A percentile compares a stretch with the other conserved stretches of the same genome.
These are phyloP conservation scores for Endogone sp. DNA, from an alignment of 192 early-diverging fungal genomes.

Conservation along the genomic window DNA sequence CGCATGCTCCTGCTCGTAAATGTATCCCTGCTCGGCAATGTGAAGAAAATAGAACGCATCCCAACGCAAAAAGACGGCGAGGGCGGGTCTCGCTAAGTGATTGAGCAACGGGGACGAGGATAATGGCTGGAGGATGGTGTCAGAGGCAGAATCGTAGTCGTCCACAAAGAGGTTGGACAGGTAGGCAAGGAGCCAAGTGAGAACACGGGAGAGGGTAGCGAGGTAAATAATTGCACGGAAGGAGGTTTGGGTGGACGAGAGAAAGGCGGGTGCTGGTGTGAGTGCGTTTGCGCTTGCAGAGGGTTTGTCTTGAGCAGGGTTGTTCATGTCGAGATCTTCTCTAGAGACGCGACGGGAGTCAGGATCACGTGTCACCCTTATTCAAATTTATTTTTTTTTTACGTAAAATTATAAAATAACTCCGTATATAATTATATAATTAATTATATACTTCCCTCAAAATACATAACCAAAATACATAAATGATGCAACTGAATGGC, in stretches of 20 bases:
- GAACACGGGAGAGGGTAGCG: not conserved
- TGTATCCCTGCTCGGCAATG: constrained; percentile 73
- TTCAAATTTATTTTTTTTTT: too few species aligned
- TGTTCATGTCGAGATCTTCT: too few species aligned
- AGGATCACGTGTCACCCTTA: too few species aligned
- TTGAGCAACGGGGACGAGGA: not conserved
- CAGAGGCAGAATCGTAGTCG: not conserved
- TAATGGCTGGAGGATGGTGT: not conserved
- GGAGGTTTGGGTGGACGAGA: not conserved
- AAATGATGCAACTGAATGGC: too few species aligned
- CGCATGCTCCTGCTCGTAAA: constrained; percentile 85
- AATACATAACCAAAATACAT: too few species aligned
- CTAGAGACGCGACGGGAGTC: too few species aligned
- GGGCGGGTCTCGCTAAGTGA: not conserved
- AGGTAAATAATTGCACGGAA: not conserved
- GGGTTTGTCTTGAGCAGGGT: too few species aligned
- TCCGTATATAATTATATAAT: too few species aligned
- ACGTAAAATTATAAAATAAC: too few species aligned
- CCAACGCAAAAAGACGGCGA: constrained; percentile 72
- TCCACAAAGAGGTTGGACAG: constrained; percentile 4
- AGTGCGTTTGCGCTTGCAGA: too few species aligned
- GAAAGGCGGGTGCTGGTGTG: not conserved
- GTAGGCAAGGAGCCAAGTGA: not conserved
- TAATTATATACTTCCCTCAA: too few species aligned
- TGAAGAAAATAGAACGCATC: constrained; percentile 86